Conservation (phyloP, 2,329 filamentous ascomycete genomes). For the Magnaporthiopsis incrustans region DNA sequence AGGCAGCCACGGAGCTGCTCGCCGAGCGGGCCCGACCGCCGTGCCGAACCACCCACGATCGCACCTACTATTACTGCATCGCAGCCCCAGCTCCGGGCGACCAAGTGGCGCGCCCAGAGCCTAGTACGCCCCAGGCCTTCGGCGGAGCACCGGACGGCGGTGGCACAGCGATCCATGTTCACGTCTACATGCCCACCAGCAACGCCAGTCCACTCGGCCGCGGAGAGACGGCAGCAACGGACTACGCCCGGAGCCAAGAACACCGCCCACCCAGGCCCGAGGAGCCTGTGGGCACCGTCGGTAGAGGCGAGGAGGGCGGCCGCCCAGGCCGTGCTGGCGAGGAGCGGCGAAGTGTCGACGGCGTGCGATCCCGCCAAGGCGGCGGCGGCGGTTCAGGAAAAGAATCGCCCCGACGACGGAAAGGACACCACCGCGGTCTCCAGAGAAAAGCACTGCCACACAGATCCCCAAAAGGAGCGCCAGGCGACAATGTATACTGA, state of each 20-base stretch:
- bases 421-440: slow-evolving; percentile 18
- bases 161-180: slow-evolving; percentile 19
- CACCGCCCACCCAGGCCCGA: no score
- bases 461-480: background rate
- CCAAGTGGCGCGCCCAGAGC: slow-evolving; percentile 9
- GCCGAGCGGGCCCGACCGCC: slow-evolving; percentile 18
- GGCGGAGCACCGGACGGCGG: slow-evolving; percentile 3
- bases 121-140: slow-evolving; percentile 8
- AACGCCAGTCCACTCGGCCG: background rate
- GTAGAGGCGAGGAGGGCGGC: background rate
- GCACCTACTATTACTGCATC: slow-evolving; percentile 14
- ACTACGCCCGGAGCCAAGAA: background rate
- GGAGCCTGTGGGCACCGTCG: background rate
- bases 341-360: background rate
- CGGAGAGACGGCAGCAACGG: slow-evolving; percentile 1
- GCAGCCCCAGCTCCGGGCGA: slow-evolving; percentile 11
- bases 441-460: slow-evolving; percentile 11
- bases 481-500: background rate
- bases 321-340: background rate
- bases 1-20: slow-evolving; percentile 19
- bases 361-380: background rate
- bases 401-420: slow-evolving; percentile 6
- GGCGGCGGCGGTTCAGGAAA: background rate
- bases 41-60: slow-evolving; percentile 16
- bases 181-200: slow-evolving; percentile 20